These are phyloP conservation scores for Cylindricascospora bacillispora DNA, from an alignment of 1,139 yeast genomes.

Conservation along the genomic window DNA sequence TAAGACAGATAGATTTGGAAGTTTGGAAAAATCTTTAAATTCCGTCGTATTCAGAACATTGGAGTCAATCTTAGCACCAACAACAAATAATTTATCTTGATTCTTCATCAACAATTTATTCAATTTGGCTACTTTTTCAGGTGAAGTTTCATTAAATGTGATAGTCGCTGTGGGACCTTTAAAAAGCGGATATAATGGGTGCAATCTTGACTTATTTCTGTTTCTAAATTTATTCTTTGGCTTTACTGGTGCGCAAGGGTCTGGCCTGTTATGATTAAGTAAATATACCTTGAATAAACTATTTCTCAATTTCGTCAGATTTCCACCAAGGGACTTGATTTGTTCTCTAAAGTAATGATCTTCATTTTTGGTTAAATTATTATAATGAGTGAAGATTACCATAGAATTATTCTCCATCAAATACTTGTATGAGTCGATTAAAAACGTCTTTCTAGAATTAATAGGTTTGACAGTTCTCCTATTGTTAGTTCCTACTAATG, in stretches of 20 bases:
- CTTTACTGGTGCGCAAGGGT: slow-evolving; percentile 57
- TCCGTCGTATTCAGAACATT: slow-evolving; percentile 40
- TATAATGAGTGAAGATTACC: slow-evolving; percentile 69
- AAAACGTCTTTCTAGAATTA: slow-evolving; percentile 66
- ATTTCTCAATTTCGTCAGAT: slow-evolving; percentile 53
- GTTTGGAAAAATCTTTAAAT: slow-evolving; percentile 51
- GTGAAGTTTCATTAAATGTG: slow-evolving; percentile 54
- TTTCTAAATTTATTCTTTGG: slow-evolving; percentile 31
- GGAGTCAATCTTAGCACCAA: slow-evolving; percentile 75
- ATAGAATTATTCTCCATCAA: slow-evolving; percentile 57
- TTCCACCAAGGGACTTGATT: slow-evolving; percentile 51
- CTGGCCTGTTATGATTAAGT: slow-evolving; percentile 51
- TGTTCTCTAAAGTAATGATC: slow-evolving; percentile 50
- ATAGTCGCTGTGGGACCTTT: slow-evolving; percentile 84
- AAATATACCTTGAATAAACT: slow-evolving; percentile 63
- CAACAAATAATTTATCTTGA: slow-evolving; percentile 60
- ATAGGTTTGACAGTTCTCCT: slow-evolving; percentile 29
- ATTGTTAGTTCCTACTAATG: too few relatives aligned
- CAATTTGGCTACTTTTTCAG: slow-evolving; percentile 49
- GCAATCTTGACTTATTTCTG: slow-evolving; percentile 19
- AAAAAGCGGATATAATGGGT: slow-evolving; percentile 59
- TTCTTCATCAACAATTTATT: slow-evolving; percentile 41
- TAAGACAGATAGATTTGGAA: slow-evolving; percentile 59
- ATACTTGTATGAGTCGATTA: slow-evolving; percentile 66
- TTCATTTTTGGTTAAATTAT: slow-evolving; percentile 61